Evolutionary conservation across 495 filamentous ascomycete species (phyloP).

Genomic region (Podospora australis): DNA sequence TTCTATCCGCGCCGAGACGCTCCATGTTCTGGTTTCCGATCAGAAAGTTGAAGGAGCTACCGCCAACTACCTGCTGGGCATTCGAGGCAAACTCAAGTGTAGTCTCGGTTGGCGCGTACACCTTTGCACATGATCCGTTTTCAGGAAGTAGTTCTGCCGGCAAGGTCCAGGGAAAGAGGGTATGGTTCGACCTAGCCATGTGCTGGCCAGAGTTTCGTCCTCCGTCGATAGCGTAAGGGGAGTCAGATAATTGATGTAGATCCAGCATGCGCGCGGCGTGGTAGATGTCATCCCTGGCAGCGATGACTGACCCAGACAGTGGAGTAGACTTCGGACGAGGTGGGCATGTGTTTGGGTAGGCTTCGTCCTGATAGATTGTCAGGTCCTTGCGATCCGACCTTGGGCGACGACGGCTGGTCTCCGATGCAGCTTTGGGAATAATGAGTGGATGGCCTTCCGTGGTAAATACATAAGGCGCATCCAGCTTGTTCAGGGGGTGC

Average conservation of each 20-base stretch:
- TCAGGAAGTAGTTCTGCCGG: constrained; percentile 64
- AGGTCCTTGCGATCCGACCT: constrained; percentile 14
- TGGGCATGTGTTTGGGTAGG: constrained; percentile 54
- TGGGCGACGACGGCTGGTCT: constrained; percentile 12
- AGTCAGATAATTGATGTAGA: constrained; percentile 58
- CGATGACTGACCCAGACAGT: constrained; percentile 69
- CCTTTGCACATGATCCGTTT: constrained; percentile 61
- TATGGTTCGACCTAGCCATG: constrained; percentile 53
- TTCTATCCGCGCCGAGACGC: constrained; percentile 55
- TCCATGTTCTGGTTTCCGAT: constrained; percentile 42
- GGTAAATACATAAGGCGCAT: constrained; percentile 85
- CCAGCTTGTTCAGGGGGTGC: constrained; percentile 81
- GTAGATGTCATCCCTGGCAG: constrained; percentile 79
- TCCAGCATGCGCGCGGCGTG: constrained; percentile 84
- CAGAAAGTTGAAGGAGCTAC: constrained; percentile 51
- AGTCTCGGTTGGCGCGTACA: constrained; percentile 49
- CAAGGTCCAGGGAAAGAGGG: constrained; percentile 86
- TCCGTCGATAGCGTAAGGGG: constrained; percentile 21
- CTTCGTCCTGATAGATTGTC: constrained; percentile 27
- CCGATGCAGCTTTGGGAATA: constrained; percentile 51
- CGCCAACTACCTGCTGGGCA: constrained; percentile 48
- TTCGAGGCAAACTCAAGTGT: constrained; percentile 75
- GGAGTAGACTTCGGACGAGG: constrained; percentile 49
- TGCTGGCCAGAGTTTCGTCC: constrained; percentile 27
- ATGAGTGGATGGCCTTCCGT: constrained; percentile 94